Base-by-base conservation (phyloP, 805 yeast genomes). In the Wickerhamiella brachini region DNA sequence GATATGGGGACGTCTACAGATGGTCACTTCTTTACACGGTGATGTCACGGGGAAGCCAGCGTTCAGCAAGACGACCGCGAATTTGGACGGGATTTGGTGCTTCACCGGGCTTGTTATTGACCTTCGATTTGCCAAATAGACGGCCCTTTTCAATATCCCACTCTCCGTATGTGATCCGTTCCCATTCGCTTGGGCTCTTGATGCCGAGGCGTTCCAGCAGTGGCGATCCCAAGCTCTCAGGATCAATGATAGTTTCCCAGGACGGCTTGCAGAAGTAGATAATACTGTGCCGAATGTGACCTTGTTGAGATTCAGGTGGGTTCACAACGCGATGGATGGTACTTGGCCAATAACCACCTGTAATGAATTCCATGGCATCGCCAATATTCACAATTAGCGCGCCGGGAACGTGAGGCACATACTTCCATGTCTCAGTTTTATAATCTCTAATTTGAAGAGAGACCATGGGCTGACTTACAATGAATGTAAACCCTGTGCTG, bases 91-190 rank as follows among this genome's bases (percentile, higher is more conserved):
- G 61, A 42, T 61, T 64, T 2, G 72, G 72, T 29, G 69, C 73
- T 23, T 69, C 73, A 9, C 70, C 65, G 37, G 59, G 48, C 12
- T 56, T 52, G 50, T 63, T 65, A 46, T 70, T 68, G 44, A 69
- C 68, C 47, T 65, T 64, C 20, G 62, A 61, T 52, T 65, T 67
- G 18, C 76, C 76, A 57, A 74, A 73, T 21, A 72, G 64, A 44
- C 72, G 60, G 2, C 74, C 75, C 55, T 74, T 74, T 48, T 70
- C 76, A 21, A 69, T 69, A 50, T 71, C 68, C 78, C 77, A 73
- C n/a, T 70, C 61, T 6, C 59, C 63, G 55, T 68, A 70, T 10
- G 67, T 66, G 48, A 72, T 64, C 43, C 64, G 61, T 22, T 69
- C 69, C 71, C 72, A 69, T 21, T 57, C 61, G 24, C 61, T 56